These are phyloP conservation scores for Rubia balearica DNA, from an alignment of 305 asterid species.

Conservation along the genomic window DNA sequence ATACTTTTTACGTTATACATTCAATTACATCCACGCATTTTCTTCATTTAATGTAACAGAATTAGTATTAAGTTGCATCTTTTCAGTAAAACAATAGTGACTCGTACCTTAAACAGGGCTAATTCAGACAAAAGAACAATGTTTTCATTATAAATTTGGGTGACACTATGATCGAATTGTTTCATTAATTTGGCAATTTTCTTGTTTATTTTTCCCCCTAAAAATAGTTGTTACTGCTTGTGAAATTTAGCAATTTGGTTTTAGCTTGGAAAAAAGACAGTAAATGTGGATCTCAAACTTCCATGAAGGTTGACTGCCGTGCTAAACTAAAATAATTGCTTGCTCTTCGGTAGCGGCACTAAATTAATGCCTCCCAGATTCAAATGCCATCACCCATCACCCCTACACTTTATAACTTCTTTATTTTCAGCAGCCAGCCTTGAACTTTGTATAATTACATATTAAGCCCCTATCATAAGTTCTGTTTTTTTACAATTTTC, in stretches of 20 bases:
- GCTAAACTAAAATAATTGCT: constrained; percentile 6
- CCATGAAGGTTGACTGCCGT: not conserved
- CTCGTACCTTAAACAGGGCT: not conserved
- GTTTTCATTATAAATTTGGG: not conserved
- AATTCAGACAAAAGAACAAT: not conserved
- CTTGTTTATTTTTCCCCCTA: not conserved
- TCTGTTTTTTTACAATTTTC: no score
- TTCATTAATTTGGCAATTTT: not conserved
- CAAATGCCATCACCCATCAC: not conserved
- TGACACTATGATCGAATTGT: not conserved
- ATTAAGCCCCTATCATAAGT: no score
- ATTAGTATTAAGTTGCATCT: no score
- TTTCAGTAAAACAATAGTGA: no score
- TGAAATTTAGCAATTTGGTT: not conserved
- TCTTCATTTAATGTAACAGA: no score
- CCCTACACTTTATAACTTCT: not conserved
- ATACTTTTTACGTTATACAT: no score
- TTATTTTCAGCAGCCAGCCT: no score
- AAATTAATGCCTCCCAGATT: constrained; percentile 1
- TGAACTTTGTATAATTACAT: no score
- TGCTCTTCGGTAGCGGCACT: not conserved
- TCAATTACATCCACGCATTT: no score
- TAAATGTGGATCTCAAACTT: not conserved
- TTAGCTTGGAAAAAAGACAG: not conserved
- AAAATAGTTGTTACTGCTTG: not conserved